A percentile compares a stretch with the other conserved stretches of the same genome.
phyloP scores from a whole-genome alignment of 1,284 basidiomycete genomes.

The Gomphus bonarii region DNA sequence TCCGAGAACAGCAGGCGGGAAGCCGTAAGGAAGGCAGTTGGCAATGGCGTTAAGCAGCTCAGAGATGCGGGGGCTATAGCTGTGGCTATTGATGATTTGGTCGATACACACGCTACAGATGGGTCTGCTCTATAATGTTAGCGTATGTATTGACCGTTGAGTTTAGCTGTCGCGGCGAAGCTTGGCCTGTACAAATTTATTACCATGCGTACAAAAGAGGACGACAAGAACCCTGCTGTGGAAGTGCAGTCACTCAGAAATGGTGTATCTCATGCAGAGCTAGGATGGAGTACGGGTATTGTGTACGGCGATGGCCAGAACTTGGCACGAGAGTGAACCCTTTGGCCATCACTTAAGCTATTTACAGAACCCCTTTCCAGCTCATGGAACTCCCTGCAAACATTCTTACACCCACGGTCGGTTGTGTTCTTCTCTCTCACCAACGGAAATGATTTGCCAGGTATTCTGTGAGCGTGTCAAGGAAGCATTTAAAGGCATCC shows the following conservation, averaged over 20 bases:
- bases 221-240: constrained; percentile 22
- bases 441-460: constrained; percentile 23
- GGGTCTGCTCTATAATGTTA: neutral
- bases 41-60: constrained; percentile 37
- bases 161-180: constrained; percentile 62
- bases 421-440: constrained; percentile 12
- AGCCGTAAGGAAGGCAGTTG: constrained; percentile 54
- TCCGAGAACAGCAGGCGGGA: constrained; percentile 45
- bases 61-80: constrained; percentile 43
- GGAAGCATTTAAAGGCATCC: constrained; percentile 56
- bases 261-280: constrained; percentile 21
- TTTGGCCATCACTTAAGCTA: too few relatives aligned
- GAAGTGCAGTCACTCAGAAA: constrained; percentile 31
- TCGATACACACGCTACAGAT: constrained; percentile 66
- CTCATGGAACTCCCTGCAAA: constrained; percentile 82
- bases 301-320: constrained; percentile 77
- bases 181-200: constrained; percentile 61
- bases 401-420: constrained; percentile 67
- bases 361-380: constrained; percentile 24
- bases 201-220: constrained; percentile 55
- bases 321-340: constrained; percentile 59
- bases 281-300: constrained; percentile 62
- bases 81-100: constrained; percentile 47
- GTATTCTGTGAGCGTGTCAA: constrained; percentile 64
- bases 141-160: neutral